Evolutionary conservation across 208 protist species (phyloP), one percentile per base, ranked within the genome.

Genomic region (Novymonas esmeraldas): DNA sequence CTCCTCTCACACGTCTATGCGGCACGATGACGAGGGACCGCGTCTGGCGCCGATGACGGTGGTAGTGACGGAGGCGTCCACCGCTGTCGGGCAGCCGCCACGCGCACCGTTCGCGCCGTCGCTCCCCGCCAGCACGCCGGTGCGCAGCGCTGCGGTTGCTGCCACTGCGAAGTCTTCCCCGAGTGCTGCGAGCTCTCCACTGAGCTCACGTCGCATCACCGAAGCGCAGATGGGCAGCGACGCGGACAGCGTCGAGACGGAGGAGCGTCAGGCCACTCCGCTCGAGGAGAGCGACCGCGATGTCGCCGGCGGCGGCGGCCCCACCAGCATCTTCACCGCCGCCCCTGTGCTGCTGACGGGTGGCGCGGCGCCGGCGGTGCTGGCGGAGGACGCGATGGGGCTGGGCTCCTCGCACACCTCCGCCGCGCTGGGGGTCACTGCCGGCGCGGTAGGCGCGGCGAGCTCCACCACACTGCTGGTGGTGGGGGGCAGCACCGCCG

Each of bases 1-100:
- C 6, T 64, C 55, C 2, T 76, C 62, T 7, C 45, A 59, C 14
- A 60, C 41, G 22, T 76, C 70, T 45, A 59, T 76, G 56, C 54
- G 24, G 14, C 54, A 44, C 48, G 56, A 64, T 11, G 70, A 70
- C 20, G 62, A 58, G 24, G 56, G 39, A 16, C 54, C 46, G 29
- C 50, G 61, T 14, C 22, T 57, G 36, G 55, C 61, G 48, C 22
- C 28, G 6, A 2, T 26, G 10, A 11, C 48, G 11, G 13, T 26
- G 5, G 2, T 45, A 31, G 28, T 64, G 18, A 16, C 42, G 26
- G 62, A 70, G 28, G 14, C 20, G 16, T 44, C 39, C 2, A 26
- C 31, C 2, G 55, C 54, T 4, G 70, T 52, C 22, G 18, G 46
- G 16, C 52, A 67, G 68, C 51, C 60, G 28, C 60, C 45, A 6